A percentile compares a stretch with the other conserved stretches of the same genome.
Evolutionary conservation across 192 early-diverging fungal genomes (phyloP).

Genomic region (Helicostylum pulchrum): DNA sequence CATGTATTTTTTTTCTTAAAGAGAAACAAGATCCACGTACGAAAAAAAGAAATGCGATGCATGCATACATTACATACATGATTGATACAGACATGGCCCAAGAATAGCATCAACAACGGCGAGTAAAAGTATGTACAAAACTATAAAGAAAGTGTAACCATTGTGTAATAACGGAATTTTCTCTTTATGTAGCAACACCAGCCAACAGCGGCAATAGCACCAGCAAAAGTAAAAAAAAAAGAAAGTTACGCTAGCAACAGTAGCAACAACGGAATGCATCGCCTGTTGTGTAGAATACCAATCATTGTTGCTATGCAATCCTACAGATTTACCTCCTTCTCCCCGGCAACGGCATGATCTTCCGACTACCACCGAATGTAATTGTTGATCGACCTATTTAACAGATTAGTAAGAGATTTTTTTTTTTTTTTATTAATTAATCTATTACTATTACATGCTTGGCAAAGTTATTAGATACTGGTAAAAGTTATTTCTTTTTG

Average conservation of each 20-base stretch:
- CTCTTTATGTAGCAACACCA: slow-evolving; percentile 3
- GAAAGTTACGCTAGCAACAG: neutral
- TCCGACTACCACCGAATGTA: neutral
- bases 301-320: slow-evolving; percentile 3
- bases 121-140: slow-evolving; percentile 1
- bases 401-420: no score
- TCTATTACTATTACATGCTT: no score
- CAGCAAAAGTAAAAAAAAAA: neutral
- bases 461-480: no score
- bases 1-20: no score
- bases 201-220: neutral
- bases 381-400: slow-evolving; percentile 24
- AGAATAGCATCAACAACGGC: neutral
- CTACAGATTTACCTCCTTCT: slow-evolving; percentile 5
- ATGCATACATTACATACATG: slow-evolving; percentile 50
- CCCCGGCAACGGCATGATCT: slow-evolving; percentile 1
- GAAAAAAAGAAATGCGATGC: slow-evolving; percentile 48
- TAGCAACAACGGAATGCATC: neutral
- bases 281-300: no score
- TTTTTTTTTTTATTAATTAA: no score
- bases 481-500: no score
- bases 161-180: slow-evolving; percentile 1
- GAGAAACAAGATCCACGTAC: slow-evolving; percentile 44
- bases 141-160: neutral
- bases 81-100: slow-evolving; percentile 40